These are phyloP conservation scores for Ashbya aceris DNA, from an alignment of 1,139 yeast genomes.

Conservation along the genomic window DNA sequence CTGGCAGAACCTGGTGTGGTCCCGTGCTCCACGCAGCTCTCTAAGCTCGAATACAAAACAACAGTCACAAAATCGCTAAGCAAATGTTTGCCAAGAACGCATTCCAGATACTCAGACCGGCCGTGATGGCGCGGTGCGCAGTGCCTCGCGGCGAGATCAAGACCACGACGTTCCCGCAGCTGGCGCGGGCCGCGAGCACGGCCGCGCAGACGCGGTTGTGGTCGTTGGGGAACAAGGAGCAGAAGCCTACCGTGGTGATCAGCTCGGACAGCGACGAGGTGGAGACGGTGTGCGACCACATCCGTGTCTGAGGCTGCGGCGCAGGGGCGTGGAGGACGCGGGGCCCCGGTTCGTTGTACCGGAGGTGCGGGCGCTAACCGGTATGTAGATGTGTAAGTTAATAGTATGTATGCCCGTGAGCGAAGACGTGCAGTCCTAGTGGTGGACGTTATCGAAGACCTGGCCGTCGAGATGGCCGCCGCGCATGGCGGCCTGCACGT, in stretches of 20 bases:
- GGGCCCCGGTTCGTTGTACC: background rate
- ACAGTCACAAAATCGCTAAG: no score
- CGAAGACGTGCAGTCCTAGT: background rate
- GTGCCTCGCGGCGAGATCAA: background rate
- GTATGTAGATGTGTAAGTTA: background rate
- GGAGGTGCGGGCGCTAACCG: constrained; percentile 1
- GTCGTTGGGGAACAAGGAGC: constrained; percentile 7
- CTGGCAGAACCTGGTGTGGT: no score
- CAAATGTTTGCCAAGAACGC: no score
- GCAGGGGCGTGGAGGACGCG: background rate
- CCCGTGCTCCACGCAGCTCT: no score
- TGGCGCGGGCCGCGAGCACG: no score
- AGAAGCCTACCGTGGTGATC: constrained; percentile 19
- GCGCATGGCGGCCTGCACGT: constrained; percentile 58
- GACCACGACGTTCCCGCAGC: background rate
- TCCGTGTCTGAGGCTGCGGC: constrained; percentile 11
- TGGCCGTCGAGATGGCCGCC: constrained; percentile 59
- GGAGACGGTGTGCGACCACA: constrained; percentile 19
- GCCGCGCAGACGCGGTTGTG: no score
- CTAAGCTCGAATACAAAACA: no score
- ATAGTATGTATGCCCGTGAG: background rate
- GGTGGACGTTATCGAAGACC: constrained; percentile 49
- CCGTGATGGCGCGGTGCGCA: no score
- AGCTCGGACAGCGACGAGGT: constrained; percentile 22
- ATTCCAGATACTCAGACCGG: no score